phyloP scores from a whole-genome alignment of 1,284 basidiomycete genomes.

The Lignosus rhinocerotis region DNA sequence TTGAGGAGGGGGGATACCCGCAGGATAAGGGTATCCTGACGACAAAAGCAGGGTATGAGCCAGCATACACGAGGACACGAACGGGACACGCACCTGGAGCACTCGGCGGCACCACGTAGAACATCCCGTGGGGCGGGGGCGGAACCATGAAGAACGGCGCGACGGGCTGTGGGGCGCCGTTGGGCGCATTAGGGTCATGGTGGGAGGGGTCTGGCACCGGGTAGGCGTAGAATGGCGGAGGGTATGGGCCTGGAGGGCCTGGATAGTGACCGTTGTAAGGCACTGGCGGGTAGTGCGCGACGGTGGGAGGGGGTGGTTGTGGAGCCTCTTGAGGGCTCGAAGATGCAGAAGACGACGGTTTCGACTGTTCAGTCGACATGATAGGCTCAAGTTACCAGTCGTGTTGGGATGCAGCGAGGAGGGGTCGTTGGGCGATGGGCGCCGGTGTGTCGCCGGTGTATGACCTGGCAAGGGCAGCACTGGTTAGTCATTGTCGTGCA shows the following conservation, averaged over 20 bases:
- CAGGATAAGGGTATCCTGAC: slow-evolving; percentile 37
- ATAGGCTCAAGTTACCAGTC: slow-evolving; percentile 13
- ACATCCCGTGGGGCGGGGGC: slow-evolving; percentile 57
- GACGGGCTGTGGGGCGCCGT: slow-evolving; percentile 34
- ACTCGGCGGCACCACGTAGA: slow-evolving; percentile 51
- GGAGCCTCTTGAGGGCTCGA: slow-evolving; percentile 29
- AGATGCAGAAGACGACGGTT: slow-evolving; percentile 27
- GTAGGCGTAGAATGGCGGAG: slow-evolving; percentile 50
- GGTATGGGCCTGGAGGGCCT: slow-evolving; percentile 46
- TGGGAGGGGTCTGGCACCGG: slow-evolving; percentile 41
- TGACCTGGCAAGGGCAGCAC: slow-evolving; percentile 9
- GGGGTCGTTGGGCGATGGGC: slow-evolving; percentile 2
- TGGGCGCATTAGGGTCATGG: slow-evolving; percentile 45
- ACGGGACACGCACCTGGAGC: slow-evolving; percentile 43
- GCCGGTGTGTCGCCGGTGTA: slow-evolving; percentile 3
- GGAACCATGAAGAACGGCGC: slow-evolving; percentile 51
- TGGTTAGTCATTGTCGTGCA: slow-evolving; percentile 16
- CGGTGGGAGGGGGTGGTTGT: slow-evolving; percentile 27
- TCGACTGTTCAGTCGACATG: slow-evolving; percentile 32
- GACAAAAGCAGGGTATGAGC: slow-evolving; percentile 14
- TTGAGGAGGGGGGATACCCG: slow-evolving; percentile 25
- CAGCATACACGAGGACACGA: neutral
- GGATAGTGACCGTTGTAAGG: slow-evolving; percentile 47
- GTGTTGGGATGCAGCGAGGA: neutral
- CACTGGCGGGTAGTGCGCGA: slow-evolving; percentile 41